Base-by-base conservation (phyloP, 1,139 yeast genomes). In the Pichia sp. region DNA sequence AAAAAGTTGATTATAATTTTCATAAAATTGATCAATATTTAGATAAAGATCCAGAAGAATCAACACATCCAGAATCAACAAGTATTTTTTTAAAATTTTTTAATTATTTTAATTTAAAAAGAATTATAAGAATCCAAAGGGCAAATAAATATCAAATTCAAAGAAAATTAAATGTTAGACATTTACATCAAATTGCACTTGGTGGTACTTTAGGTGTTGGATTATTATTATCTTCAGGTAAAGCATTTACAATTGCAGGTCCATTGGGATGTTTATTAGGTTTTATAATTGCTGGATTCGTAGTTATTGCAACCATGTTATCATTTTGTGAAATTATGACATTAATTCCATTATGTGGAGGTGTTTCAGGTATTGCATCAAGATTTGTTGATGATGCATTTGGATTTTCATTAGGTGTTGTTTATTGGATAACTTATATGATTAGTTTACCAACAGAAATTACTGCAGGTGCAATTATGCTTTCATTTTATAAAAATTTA, bases 121-220 rank as follows among this genome's bases (percentile, higher is more conserved):
- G 50, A 34, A 47, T 47, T 4, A 35, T 48, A 4, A 42, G 56
- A 27, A 47, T 47, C 22, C 56, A 53, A 42, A 35, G 41, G 8
- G 47, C 53, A 29, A 51, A 55, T 33, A 56, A 55, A 33, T 56
- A 63, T 31, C 61, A 64, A 26, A 55, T 70, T 34, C 74, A 80
- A 51, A 68, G 95, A 47, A 77, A 76, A 50, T 67, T 86, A 30
- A 75, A 75, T 49, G 78, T 82, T 10, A 67, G 94, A 29, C 95
- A 87, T 60, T 66, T 86, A 24, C 89, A 84, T 59, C 82, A 85
- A 80, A 81, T 87, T 40, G 86, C 95, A 0, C 69, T 87, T 37
- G 92, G 94, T 3, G 94, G 92, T 1, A 83, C 92, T 0, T 65
- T 86, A 5, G 95, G 95, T 1, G 90, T 86, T n/a, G 95, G 95